These are phyloP conservation scores for Raphanus hybrid DNA, from an alignment of 441 rosid species.

Conservation along the genomic window DNA sequence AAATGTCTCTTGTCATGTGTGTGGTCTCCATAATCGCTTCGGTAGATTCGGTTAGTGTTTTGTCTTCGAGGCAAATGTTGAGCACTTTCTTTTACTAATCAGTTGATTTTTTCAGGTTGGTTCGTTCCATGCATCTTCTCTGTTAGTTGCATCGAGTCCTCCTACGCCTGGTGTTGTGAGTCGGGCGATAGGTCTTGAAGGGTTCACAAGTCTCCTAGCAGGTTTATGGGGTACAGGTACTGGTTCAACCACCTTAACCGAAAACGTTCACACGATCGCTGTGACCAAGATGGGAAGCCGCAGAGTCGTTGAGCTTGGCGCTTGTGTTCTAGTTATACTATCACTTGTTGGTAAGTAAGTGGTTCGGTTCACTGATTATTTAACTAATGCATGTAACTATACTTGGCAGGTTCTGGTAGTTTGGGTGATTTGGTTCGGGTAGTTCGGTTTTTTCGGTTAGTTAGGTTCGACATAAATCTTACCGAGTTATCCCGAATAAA, in stretches of 20 bases:
- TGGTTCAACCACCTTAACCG: conserved; percentile 94
- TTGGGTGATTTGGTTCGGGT: background rate
- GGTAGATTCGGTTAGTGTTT: conserved; percentile 86
- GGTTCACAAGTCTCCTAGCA: conserved; percentile 84
- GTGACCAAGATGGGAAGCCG: conserved; percentile 99
- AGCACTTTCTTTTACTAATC: background rate
- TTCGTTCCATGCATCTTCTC: conserved; percentile 88
- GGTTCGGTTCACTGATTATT: conserved; percentile 10
- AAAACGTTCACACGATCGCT: conserved; percentile 96
- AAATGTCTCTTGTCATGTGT: conserved; percentile 94
- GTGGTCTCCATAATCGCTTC: conserved; percentile 81
- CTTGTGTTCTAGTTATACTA: conserved; percentile 68
- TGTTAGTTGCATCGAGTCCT: conserved; percentile 89
- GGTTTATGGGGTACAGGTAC: conserved; percentile 99
- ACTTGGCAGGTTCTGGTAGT: background rate
- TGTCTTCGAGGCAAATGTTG: too few relatives aligned
- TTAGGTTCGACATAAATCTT: background rate
- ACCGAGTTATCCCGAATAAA: background rate
- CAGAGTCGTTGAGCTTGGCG: conserved; percentile 91
- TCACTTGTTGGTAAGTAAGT: conserved; percentile 87
- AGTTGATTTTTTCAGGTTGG: conserved; percentile 63
- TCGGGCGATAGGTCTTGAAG: conserved; percentile 96
- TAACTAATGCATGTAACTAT: conserved; percentile 1
- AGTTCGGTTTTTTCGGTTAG: background rate
- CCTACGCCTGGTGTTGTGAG: conserved; percentile 90